phyloP scores from a whole-genome alignment of 139 green algal species.

The Spirogloea muscicola region DNA sequence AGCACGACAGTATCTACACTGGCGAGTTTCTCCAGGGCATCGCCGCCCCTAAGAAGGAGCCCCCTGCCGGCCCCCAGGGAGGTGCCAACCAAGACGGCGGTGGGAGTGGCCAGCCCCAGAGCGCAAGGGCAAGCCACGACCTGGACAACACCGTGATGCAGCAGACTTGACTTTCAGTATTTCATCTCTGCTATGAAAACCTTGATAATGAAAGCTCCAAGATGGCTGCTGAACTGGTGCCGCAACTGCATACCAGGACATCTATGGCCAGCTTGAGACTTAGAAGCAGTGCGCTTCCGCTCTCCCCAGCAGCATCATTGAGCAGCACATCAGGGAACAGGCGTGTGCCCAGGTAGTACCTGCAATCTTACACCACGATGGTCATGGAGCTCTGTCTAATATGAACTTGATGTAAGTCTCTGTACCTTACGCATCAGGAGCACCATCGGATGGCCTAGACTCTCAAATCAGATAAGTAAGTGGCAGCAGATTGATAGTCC shows the following conservation, averaged over 20 bases:
- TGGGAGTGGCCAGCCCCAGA: slow-evolving; percentile 89
- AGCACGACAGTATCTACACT: slow-evolving; percentile 70
- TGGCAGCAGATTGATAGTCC: too few relatives aligned
- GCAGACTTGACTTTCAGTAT: too few relatives aligned
- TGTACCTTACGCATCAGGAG: too few relatives aligned
- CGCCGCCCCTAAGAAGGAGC: slow-evolving; percentile 78
- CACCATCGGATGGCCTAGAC: too few relatives aligned
- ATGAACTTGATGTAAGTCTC: too few relatives aligned
- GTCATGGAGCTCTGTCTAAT: too few relatives aligned
- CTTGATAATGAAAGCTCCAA: background rate
- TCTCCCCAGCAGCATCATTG: slow-evolving; percentile 30
- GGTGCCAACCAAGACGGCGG: slow-evolving; percentile 96
- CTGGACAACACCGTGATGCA: too few relatives aligned
- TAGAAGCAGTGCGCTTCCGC: slow-evolving; percentile 58
- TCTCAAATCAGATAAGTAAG: too few relatives aligned
- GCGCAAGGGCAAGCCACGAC: slow-evolving; percentile 96
- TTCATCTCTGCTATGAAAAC: too few relatives aligned
- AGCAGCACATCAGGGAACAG: slow-evolving; percentile 41
- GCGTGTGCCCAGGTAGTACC: slow-evolving; percentile 17
- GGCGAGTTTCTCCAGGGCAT: slow-evolving; percentile 79
- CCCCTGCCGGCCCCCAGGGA: slow-evolving; percentile 72
- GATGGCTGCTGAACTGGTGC: background rate
- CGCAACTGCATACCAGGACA: slow-evolving; percentile 73
- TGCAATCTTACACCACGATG: too few relatives aligned
- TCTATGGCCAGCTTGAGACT: slow-evolving; percentile 78